Percentiles rank a stretch among this genome's conserved stretches.
These are phyloP conservation scores for Trametes meyenii DNA, from an alignment of 768 basidiomycete genomes.

Conservation along the genomic window DNA sequence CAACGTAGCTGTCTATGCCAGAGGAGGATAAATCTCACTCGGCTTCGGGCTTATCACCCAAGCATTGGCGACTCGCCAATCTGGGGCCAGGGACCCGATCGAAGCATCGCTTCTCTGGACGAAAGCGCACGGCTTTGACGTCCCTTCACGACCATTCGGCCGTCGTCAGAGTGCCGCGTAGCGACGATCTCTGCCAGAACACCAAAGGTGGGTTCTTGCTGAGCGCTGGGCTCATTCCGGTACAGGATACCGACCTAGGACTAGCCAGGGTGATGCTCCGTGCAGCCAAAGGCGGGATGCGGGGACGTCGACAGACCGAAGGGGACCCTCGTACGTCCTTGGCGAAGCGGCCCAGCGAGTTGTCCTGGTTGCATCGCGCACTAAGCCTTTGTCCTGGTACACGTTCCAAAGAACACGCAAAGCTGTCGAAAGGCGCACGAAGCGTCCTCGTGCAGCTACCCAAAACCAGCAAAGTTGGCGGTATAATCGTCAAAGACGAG, in stretches of 20 bases:
- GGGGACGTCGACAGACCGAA: slow-evolving; percentile 13
- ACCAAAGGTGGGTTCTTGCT: too few relatives aligned
- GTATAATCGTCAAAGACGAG: neutral
- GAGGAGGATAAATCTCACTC: neutral
- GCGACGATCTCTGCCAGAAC: too few relatives aligned
- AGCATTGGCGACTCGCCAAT: too few relatives aligned
- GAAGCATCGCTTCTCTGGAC: too few relatives aligned
- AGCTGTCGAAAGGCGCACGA: slow-evolving; percentile 19
- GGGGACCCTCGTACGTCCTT: slow-evolving; percentile 18
- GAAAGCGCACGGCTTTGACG: too few relatives aligned
- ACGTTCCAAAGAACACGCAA: slow-evolving; percentile 12
- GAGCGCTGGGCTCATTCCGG: neutral
- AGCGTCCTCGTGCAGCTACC: slow-evolving; percentile 20
- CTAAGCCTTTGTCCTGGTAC: slow-evolving; percentile 15
- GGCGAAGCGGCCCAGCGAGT: slow-evolving; percentile 18
- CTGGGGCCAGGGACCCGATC: too few relatives aligned
- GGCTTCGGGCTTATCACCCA: too few relatives aligned
- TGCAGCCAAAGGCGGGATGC: slow-evolving; percentile 17
- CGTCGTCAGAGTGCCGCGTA: too few relatives aligned
- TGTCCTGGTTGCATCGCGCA: slow-evolving; percentile 8
- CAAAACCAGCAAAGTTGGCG: slow-evolving; percentile 12
- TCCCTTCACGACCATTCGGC: too few relatives aligned
- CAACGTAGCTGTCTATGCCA: neutral
- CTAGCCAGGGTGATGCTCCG: slow-evolving; percentile 10
- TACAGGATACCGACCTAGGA: slow-evolving; percentile 6